phyloP scores from a whole-genome alignment of 495 filamentous ascomycete genomes.

The Podospora australis region DNA sequence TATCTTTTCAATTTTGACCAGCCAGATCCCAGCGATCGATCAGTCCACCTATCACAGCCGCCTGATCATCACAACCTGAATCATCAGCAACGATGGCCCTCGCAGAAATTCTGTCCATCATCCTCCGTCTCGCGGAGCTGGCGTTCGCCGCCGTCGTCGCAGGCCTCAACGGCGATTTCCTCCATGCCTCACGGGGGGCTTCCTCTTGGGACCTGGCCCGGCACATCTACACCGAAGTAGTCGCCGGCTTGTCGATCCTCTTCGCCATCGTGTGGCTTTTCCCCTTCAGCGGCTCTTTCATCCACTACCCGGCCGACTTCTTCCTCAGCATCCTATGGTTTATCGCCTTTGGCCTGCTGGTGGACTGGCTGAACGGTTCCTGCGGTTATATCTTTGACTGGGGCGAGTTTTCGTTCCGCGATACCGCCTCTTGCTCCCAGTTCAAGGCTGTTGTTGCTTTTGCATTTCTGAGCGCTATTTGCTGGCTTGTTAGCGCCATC shows the following conservation, averaged over 20 bases:
- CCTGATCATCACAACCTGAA: not conserved
- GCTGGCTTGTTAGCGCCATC: constrained; percentile 57
- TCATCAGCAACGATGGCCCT: constrained; percentile 31
- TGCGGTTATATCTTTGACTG: constrained; percentile 87
- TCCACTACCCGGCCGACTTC: constrained; percentile 49
- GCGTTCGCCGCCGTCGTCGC: constrained; percentile 43
- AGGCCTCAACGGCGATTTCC: constrained; percentile 40
- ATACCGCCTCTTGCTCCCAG: constrained; percentile 53
- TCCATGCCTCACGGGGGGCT: constrained; percentile 25
- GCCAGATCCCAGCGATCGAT: not conserved
- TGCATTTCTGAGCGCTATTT: constrained; percentile 57
- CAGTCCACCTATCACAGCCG: not conserved
- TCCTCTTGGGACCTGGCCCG: constrained; percentile 35
- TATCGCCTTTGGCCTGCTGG: constrained; percentile 55
- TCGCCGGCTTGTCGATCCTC: constrained; percentile 41
- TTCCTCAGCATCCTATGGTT: constrained; percentile 58
- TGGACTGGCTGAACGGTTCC: constrained; percentile 42
- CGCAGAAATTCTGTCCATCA: constrained; percentile 32
- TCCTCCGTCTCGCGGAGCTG: constrained; percentile 42
- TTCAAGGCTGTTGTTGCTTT: constrained; percentile 66
- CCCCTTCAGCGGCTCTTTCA: constrained; percentile 38
- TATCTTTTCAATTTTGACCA: too few relatives aligned
- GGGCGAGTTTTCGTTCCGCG: constrained; percentile 81
- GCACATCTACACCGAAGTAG: constrained; percentile 44
- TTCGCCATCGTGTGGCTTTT: constrained; percentile 43